Evolutionary conservation across 208 protist species (phyloP), one percentile per base, ranked within the genome.

Genomic region (Trypanosoma vivax): DNA sequence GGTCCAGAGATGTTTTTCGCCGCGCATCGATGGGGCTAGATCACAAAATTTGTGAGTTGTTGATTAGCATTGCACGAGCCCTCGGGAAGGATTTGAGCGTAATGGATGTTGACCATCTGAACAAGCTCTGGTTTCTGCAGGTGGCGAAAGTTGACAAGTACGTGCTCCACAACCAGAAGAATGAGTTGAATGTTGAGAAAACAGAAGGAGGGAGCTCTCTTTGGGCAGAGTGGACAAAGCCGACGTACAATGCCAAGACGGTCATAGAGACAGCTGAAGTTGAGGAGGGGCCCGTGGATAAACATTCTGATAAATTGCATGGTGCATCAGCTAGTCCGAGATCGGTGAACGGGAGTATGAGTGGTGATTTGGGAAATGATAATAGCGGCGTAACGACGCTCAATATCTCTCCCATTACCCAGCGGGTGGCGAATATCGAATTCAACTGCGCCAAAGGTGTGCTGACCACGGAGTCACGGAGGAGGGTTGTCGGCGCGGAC

Each of bases 41-140:
- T 38, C 67, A 85, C 33, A 46, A 59, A 9, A 49, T 85, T 6
- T 90, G 83, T 37, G 60, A 59, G 5, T 61, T 64, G 18, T 60
- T 86, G 21, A 65, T 90, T 9, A 65, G 59, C 24, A 57, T 83
- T 16, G 67, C 83, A 7, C 78, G 74, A 7, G 33, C 30, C 13
- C 38, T 79, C 2, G 70, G 72, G 21, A 33, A 63, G 52, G 58
- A 73, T n/a, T 43, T 90, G 9, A 70, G 39, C 21, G 75, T 81
- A 10, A 62, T 74, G 37, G 79, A 82, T 49, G 70, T 90, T 11
- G 83, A 87, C 50, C 60, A 43, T 10, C 65, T 90, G 3, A 82
- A 79, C 47, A 65, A 73, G n/a, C 45, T 74, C 16, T 90, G 82
- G 82, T 50, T 90, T 52, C 56, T 58, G 42, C 70, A 74, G 30